Percentiles rank a stretch among this genome's conserved stretches.
phyloP scores from a whole-genome alignment of 352 stramenopile genomes.

The Phytophthora nicotianae region DNA sequence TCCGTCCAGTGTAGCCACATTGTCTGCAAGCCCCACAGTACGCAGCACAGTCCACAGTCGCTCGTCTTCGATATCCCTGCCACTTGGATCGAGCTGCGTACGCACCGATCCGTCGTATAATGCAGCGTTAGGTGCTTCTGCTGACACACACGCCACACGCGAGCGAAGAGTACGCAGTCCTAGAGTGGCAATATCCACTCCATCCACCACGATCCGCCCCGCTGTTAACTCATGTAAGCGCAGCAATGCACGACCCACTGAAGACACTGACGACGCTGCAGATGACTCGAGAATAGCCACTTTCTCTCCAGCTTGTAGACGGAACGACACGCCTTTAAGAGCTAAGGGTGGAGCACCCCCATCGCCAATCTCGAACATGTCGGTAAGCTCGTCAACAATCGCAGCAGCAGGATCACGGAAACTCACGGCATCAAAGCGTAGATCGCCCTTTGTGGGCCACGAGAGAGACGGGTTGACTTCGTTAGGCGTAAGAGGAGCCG shows the following conservation, averaged over 20 bases:
- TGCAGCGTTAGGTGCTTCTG: slow-evolving; percentile 83
- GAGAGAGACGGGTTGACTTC: slow-evolving; percentile 46
- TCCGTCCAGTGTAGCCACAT: slow-evolving; percentile 61
- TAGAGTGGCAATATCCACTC: slow-evolving; percentile 85
- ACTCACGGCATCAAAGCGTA: slow-evolving; percentile 92
- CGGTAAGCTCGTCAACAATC: slow-evolving; percentile 29
- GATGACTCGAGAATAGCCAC: slow-evolving; percentile 89
- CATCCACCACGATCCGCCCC: slow-evolving; percentile 92
- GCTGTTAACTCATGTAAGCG: slow-evolving; percentile 91
- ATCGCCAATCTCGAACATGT: slow-evolving; percentile 49
- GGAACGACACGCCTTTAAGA: slow-evolving; percentile 74
- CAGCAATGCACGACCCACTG: slow-evolving; percentile 91
- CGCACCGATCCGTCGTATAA: slow-evolving; percentile 94
- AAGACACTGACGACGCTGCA: slow-evolving; percentile 89
- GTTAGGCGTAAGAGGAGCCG: slow-evolving; percentile 25
- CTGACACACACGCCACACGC: slow-evolving; percentile 95
- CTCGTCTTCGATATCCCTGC: slow-evolving; percentile 36
- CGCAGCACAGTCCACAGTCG: slow-evolving; percentile 41
- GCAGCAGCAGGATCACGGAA: slow-evolving; percentile 80
- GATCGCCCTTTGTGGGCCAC: slow-evolving; percentile 87
- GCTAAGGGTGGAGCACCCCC: slow-evolving; percentile 47
- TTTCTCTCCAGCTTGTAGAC: slow-evolving; percentile 81
- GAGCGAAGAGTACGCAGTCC: slow-evolving; percentile 87
- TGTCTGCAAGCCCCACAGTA: slow-evolving; percentile 65
- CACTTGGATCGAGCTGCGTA: slow-evolving; percentile 93